These are phyloP conservation scores for Podospora bellae-mahoneyi DNA, from an alignment of 495 filamentous ascomycete species.

Conservation along the genomic window DNA sequence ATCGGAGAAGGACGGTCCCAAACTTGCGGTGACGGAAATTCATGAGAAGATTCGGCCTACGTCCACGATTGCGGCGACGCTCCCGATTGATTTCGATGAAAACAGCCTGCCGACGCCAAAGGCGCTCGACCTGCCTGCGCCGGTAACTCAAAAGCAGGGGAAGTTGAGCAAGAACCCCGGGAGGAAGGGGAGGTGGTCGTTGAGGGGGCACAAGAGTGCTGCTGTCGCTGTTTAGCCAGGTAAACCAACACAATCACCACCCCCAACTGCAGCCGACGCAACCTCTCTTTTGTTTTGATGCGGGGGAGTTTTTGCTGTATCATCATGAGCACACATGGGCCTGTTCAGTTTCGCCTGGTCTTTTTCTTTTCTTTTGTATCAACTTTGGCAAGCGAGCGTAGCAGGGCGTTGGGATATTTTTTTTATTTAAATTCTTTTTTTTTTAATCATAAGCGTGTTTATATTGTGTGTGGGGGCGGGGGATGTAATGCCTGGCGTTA, in stretches of 20 bases:
- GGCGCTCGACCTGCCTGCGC: constrained; percentile 10
- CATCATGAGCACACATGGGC: constrained; percentile 1
- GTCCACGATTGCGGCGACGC: constrained; percentile 1
- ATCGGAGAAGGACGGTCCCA: not conserved
- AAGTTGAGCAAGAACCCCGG: constrained; percentile 29
- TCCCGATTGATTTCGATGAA: constrained; percentile 27
- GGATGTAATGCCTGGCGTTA: constrained; percentile 1
- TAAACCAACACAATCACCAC: not conserved
- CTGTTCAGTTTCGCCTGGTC: too few species aligned
- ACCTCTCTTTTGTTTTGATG: not conserved
- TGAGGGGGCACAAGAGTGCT: constrained; percentile 23
- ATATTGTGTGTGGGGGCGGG: not conserved
- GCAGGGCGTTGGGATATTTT: too few species aligned
- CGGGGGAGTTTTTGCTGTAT: too few species aligned
- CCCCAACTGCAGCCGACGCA: not conserved
- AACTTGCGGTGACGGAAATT: not conserved
- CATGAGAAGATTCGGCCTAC: constrained; percentile 15
- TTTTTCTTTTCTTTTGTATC: too few species aligned
- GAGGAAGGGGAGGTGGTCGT: constrained; percentile 31
- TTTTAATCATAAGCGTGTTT: not conserved
- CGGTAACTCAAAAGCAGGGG: constrained; percentile 14
- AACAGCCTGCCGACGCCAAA: constrained; percentile 17
- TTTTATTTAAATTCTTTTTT: not conserved
- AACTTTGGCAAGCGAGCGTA: too few species aligned
- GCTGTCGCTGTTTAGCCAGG: constrained; percentile 22